phyloP scores from a whole-genome alignment of 192 early-diverging fungal genomes.

The Entophlyctis helioformis region DNA sequence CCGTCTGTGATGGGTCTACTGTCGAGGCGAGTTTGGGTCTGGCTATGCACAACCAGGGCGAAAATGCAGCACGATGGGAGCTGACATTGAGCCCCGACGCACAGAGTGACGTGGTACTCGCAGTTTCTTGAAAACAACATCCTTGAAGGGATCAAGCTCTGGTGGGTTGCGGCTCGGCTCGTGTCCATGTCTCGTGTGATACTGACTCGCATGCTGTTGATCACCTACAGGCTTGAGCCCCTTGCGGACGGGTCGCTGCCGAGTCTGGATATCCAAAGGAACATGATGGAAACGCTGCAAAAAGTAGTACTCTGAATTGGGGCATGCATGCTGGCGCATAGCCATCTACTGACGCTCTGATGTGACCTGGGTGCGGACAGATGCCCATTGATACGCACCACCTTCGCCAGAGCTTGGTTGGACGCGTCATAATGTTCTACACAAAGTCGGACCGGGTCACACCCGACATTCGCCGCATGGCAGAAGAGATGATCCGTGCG shows the following conservation, averaged over 20 bases:
- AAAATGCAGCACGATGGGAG: too few species aligned
- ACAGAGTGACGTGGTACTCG: conserved; percentile 50
- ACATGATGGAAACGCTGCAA: conserved; percentile 58
- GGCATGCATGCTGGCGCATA: neutral
- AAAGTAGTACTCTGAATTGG: conserved; percentile 31
- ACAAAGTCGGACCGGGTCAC: conserved; percentile 74
- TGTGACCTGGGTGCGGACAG: conserved; percentile 7
- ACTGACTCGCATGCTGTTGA: too few species aligned
- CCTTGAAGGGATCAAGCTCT: conserved; percentile 68
- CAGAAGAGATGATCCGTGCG: conserved; percentile 60
- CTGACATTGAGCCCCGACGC: too few species aligned
- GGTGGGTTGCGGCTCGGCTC: conserved; percentile 26
- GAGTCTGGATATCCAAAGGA: conserved; percentile 74
- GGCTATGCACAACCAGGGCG: neutral
- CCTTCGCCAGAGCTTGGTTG: conserved; percentile 69
- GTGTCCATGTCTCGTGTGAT: too few species aligned
- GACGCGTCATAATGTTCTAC: conserved; percentile 80
- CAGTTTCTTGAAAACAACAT: conserved; percentile 76
- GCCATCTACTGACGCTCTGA: too few species aligned
- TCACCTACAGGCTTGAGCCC: conserved; percentile 59
- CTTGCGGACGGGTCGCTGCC: conserved; percentile 79
- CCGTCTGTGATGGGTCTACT: conserved; percentile 37
- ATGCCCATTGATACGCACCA: conserved; percentile 62
- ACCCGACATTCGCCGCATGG: conserved; percentile 50
- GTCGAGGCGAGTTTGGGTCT: conserved; percentile 30